A percentile compares a stretch with the other conserved stretches of the same genome.
Evolutionary conservation across 305 asterid genomes (phyloP).

Genomic region (Fraxinus greggii): DNA sequence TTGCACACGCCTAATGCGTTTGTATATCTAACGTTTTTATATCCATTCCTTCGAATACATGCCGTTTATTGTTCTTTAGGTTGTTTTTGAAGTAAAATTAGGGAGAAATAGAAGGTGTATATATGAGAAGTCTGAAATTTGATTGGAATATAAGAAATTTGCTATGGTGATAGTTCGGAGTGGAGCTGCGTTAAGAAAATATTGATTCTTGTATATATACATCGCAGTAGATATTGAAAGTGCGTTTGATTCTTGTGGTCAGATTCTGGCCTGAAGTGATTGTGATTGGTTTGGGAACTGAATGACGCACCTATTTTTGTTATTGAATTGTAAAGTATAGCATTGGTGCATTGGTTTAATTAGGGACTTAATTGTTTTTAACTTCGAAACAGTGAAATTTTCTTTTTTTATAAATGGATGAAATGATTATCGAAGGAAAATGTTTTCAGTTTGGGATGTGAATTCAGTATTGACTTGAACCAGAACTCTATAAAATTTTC

Average conservation of each 20-base stretch:
- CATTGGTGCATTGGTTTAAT: background rate
- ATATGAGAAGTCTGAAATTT: background rate
- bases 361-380: background rate
- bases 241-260: background rate
- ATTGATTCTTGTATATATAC: background rate
- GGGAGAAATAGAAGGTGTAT: background rate
- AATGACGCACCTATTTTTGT: background rate
- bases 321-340: background rate
- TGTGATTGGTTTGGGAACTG: background rate
- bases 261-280: background rate
- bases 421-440: background rate
- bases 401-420: background rate
- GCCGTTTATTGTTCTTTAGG: background rate
- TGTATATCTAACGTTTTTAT: background rate
- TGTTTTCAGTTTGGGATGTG: background rate
- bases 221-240: background rate
- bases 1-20: background rate
- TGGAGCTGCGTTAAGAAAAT: background rate
- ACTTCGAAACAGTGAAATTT: background rate
- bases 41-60: background rate
- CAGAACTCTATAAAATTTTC: background rate
- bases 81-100: background rate
- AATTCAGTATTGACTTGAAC: background rate
- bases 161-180: background rate
- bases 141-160: background rate